phyloP scores from a whole-genome alignment of 1,284 basidiomycete genomes.

The Taiwanofungus camphoratus region DNA sequence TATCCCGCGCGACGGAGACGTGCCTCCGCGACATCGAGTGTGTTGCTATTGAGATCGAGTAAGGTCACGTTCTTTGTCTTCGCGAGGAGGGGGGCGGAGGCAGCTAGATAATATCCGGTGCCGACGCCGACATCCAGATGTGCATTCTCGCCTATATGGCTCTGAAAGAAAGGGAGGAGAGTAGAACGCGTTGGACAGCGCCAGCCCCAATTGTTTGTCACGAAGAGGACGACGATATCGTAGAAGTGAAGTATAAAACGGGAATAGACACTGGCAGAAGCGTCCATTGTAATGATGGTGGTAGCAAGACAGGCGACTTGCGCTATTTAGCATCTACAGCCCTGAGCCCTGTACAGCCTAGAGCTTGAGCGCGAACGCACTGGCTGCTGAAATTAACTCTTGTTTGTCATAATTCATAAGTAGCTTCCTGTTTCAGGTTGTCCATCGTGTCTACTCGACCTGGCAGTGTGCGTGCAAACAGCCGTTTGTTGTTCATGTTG shows the following conservation, averaged over 20 bases:
- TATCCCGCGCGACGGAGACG: constrained; percentile 16
- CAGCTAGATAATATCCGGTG: constrained; percentile 22
- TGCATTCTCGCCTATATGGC: constrained; percentile 14
- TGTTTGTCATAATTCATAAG: too few species aligned
- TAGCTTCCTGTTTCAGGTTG: too few species aligned
- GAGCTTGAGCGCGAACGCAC: too few species aligned
- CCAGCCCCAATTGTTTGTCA: constrained; percentile 21
- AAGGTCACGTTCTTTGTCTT: constrained; percentile 17
- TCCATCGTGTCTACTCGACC: too few species aligned
- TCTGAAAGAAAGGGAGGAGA: constrained; percentile 20
- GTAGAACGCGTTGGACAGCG: constrained; percentile 15
- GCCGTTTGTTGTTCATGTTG: too few species aligned
- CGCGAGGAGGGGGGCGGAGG: constrained; percentile 7
- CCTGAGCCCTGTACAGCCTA: too few species aligned
- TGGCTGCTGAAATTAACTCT: too few species aligned
- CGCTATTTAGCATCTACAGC: too few species aligned
- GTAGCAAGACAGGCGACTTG: too few species aligned
- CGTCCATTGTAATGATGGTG: too few species aligned
- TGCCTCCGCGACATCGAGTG: constrained; percentile 12
- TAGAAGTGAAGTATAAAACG: constrained; percentile 15
- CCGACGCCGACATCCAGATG: constrained; percentile 24
- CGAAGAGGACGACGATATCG: constrained; percentile 17
- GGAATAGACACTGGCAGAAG: constrained; percentile 17
- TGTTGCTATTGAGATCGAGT: constrained; percentile 19
- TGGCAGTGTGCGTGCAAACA: too few species aligned